A percentile compares a stretch with the other conserved stretches of the same genome.
Conservation (phyloP, 352 stramenopile genomes). For the Globisporangium alternatum region DNA sequence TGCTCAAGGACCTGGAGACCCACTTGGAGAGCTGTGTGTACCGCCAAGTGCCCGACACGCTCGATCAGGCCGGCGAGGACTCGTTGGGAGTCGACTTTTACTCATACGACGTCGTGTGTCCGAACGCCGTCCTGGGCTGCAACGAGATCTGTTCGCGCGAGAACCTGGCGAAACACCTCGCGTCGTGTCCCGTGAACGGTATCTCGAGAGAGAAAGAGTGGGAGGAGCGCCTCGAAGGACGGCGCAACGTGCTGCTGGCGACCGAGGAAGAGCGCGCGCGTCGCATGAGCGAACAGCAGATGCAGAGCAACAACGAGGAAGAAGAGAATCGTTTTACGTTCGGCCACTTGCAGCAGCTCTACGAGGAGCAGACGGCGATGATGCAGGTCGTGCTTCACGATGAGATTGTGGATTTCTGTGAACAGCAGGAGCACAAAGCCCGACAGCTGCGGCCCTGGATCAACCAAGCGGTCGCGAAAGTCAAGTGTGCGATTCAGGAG, state of each 20-base stretch:
- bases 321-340: conserved; percentile 39
- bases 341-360: conserved; percentile 67
- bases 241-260: conserved; percentile 62
- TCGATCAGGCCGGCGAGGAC: conserved; percentile 63
- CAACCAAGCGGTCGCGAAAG: conserved; percentile 43
- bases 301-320: conserved; percentile 19
- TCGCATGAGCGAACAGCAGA: conserved; percentile 53
- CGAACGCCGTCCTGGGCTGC: conserved; percentile 77
- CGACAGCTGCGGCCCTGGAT: conserved; percentile 36
- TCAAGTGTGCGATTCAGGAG: conserved; percentile 40
- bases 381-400: conserved; percentile 79
- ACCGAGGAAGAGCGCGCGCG: conserved; percentile 71
- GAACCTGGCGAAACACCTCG: conserved; percentile 61
- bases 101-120: conserved; percentile 83
- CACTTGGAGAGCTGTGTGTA: conserved; percentile 70
- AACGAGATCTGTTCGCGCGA: conserved; percentile 77
- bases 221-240: conserved; percentile 68
- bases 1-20: conserved; percentile 72
- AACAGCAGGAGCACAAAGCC: conserved; percentile 41
- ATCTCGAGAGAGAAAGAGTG: conserved; percentile 78
- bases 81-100: conserved; percentile 56
- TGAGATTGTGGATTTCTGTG: conserved; percentile 65
- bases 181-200: conserved; percentile 58
- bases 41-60: conserved; percentile 70
- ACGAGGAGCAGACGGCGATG: conserved; percentile 75